These are phyloP conservation scores for Trametes punicea DNA, from an alignment of 768 basidiomycete genomes.

Conservation along the genomic window DNA sequence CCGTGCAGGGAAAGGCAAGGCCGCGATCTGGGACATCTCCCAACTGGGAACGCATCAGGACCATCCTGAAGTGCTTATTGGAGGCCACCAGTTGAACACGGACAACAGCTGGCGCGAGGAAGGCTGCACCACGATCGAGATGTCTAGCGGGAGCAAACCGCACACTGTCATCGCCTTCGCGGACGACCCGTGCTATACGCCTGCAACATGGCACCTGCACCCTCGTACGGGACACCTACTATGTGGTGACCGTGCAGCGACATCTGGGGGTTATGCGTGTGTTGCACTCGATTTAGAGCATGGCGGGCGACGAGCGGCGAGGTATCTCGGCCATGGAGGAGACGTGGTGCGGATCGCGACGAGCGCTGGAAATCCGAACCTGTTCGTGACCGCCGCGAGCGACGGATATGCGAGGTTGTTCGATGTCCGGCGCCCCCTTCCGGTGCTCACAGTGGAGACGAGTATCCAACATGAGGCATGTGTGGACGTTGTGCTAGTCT, in stretches of 20 bases:
- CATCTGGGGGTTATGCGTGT: conserved; percentile 12
- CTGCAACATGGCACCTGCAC: conserved; percentile 28
- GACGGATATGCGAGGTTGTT: conserved; percentile 41
- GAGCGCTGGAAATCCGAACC: conserved; percentile 33
- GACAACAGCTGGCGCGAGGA: background rate
- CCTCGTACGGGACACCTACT: conserved; percentile 27
- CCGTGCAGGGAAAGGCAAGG: conserved; percentile 34
- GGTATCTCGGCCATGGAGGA: conserved; percentile 40
- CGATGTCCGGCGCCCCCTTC: conserved; percentile 37
- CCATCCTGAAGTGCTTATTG: conserved; percentile 20
- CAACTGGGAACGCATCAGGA: conserved; percentile 29
- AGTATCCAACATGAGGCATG: conserved; percentile 22
- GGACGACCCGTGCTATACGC: conserved; percentile 6
- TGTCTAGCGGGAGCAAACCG: conserved; percentile 26
- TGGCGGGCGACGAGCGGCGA: conserved; percentile 30
- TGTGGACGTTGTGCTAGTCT: conserved; percentile 29
- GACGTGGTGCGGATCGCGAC: conserved; percentile 33
- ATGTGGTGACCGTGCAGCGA: conserved; percentile 17
- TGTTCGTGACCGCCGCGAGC: conserved; percentile 34
- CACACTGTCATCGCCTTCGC: conserved; percentile 7
- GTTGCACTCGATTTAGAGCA: conserved; percentile 33
- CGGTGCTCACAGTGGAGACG: conserved; percentile 34
- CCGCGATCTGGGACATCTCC: conserved; percentile 38
- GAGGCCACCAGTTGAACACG: background rate
- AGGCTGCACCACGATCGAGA: conserved; percentile 21